Base-by-base conservation (phyloP, 257 asterid genomes). In the Rauvolfia tetraphylla region DNA sequence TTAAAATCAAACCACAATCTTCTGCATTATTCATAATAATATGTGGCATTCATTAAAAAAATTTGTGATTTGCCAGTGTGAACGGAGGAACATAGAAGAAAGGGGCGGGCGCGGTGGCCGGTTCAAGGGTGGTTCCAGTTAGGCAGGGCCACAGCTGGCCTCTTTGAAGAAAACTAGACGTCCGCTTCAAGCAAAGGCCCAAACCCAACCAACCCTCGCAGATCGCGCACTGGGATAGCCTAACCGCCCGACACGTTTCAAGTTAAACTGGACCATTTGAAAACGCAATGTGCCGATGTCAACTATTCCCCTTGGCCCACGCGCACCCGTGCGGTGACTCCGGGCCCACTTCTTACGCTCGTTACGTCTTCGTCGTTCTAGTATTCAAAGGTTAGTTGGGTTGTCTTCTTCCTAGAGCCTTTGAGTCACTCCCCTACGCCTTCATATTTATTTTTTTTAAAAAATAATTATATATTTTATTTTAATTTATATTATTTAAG, bases 291-390 rank as follows among this genome's bases (percentile, higher is more conserved):
- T 71, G 56, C 44, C 9, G 12, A 18, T 6, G 46, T 57, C 77
- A 58, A 58, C 44, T 4, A 22, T 27, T 5, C 23, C 31, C 6
- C 7, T 46, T 31, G 18, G 61, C 61, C 75, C 75, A 27, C 79
- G 3, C 36, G 36, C 79, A 59, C 78, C 22, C 78, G 79, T 75
- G 79, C 66, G 73, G 41, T 33, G 51, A 33, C 2, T 20, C 12
- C 22, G n/a, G 73, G 22, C 53, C 73, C 73, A 65, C 39, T 15
- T 38, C 36, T 1, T 39, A 39, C 22, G 22, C 8, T 13, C 39
- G 34, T 23, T 63, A 67, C 63, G 3, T 22, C 68, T 17, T 10
- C 29, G 0, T 17, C 51, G 4, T 33, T 3, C 18, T 72, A 54
- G 25, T 3, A 17, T 33, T 72, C 71, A 18, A 34, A 27, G 66